Percentiles rank a stretch among this genome's conserved stretches.
These are phyloP conservation scores for Magnolia sinica DNA, from an alignment of 164 flowering plant species.

Conservation along the genomic window DNA sequence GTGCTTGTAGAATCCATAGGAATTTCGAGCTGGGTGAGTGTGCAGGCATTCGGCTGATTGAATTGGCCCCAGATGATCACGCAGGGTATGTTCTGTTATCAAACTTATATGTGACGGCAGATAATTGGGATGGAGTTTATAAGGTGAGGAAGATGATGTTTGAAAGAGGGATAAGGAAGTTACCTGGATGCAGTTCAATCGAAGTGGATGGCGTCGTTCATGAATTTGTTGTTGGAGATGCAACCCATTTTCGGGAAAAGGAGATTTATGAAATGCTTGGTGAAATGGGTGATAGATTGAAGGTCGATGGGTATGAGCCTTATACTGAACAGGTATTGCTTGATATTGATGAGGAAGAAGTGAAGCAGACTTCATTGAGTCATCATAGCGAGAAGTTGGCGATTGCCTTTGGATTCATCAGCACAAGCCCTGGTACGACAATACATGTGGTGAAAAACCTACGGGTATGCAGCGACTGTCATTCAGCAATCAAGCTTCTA, in stretches of 20 bases:
- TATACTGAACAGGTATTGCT: conserved; percentile 9
- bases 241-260: conserved; percentile 1
- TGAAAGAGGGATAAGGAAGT: conserved; percentile 11
- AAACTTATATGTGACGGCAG: conserved; percentile 9
- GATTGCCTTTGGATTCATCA: conserved; percentile 10
- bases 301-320: conserved; percentile 8
- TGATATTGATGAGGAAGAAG: conserved; percentile 15
- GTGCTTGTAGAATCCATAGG: conserved; percentile 11
- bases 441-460: conserved; percentile 8
- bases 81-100: conserved; percentile 14
- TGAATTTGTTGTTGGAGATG: conserved; percentile 8
- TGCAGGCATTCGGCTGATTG: conserved; percentile 9
- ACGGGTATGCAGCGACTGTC: conserved; percentile 11
- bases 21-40: conserved; percentile 15
- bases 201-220: conserved; percentile 12
- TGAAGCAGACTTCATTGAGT: conserved; percentile 12
- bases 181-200: conserved; percentile 16
- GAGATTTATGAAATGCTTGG: conserved; percentile 14
- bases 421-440: conserved; percentile 13
- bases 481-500: conserved; percentile 8
- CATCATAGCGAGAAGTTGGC: conserved; percentile 17
- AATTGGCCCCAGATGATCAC: conserved; percentile 11
- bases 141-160: conserved; percentile 15
- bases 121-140: conserved; percentile 12
- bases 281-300: conserved; percentile 6